These are phyloP conservation scores for Neocucurbitaria cava DNA, from an alignment of 2,329 filamentous ascomycete species.

Conservation along the genomic window DNA sequence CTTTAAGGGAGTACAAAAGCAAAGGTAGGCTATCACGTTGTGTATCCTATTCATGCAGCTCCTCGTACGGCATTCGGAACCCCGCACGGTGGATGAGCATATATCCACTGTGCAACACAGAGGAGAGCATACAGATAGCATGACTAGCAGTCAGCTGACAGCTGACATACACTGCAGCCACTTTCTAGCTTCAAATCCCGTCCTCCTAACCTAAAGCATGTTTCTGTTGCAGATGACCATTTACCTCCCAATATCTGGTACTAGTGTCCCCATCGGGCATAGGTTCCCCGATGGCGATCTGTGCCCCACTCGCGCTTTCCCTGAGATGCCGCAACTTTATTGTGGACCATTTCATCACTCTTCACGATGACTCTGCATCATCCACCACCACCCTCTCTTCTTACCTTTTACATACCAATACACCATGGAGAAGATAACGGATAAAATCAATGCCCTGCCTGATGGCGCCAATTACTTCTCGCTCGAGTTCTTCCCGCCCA, in stretches of 20 bases:
- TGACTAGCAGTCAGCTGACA: neutral
- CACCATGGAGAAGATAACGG: constrained; percentile 73
- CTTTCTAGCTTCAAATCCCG: neutral
- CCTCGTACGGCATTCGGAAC: neutral
- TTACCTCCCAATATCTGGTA: constrained; percentile 4
- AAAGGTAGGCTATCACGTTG: neutral
- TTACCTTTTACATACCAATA: neutral
- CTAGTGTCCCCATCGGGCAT: constrained; percentile 5
- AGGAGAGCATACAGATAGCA: neutral
- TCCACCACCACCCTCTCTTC: constrained; percentile 11
- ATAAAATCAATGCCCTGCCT: constrained; percentile 91
- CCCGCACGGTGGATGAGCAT: neutral
- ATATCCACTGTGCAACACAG: no score
- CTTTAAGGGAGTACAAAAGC: neutral
- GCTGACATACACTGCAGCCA: neutral
- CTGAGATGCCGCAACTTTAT: constrained; percentile 27
- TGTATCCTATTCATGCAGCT: neutral
- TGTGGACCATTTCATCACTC: constrained; percentile 27
- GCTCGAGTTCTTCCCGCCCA: constrained; percentile 98
- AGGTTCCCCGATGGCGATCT: constrained; percentile 26
- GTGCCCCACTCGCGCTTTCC: constrained; percentile 32
- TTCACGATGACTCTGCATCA: constrained; percentile 39
- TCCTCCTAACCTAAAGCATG: neutral
- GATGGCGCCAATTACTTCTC: constrained; percentile 87
- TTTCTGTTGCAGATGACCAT: neutral